Evolutionary conservation across 169 alveolate genomes (phyloP), one percentile per base, ranked within the genome.

Genomic region (Cryptosporidium bovis): DNA sequence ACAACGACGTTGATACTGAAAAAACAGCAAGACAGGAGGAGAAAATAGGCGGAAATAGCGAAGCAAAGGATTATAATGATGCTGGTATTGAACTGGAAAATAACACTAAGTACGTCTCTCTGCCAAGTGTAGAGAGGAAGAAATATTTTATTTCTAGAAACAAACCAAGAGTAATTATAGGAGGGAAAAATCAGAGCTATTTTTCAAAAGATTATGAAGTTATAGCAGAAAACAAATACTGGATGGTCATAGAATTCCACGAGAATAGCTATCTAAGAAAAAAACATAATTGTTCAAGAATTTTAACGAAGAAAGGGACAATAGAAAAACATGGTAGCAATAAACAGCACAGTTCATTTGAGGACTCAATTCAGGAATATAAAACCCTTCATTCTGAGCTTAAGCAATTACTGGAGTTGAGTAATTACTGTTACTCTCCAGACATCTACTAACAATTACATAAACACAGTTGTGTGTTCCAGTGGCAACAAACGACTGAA

Each of bases 381-480:
- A 77, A 77, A 46, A 27, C 36, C 8, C 24, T 77, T 18, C 87
- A 77, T 27, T 44, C 69, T 5, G 87, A 77, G 27, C 64, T 77
- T 4, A 77, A 56, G 27, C 56, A 62, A 40, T 34, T 77, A 13
- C 65, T 77, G 31, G 87, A 77, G 36, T 40, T 77, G 2, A 77
- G 87, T 36, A 77, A 77, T 29, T 77, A 77, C 33, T 77, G 87
- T 50, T 77, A 77, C 40, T 77, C 87, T 36, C 87, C 87, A 5
- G 87, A 56, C 15, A 24, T 71, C 16, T 71, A 51, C 16, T 71
- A 51, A n/a, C 10, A 40, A 0, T 40, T 40, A 40, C 4, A 40
- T 40, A 3, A 40, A 40, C 48, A 3, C 4, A 40, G 48, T 40
- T 40, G 4, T 8, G 10, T 40, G 10, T 40, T 40, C 0, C 10